Conservation (phyloP, 2,329 filamentous ascomycete species). For the Paraphaeosphaeria minitans region DNA sequence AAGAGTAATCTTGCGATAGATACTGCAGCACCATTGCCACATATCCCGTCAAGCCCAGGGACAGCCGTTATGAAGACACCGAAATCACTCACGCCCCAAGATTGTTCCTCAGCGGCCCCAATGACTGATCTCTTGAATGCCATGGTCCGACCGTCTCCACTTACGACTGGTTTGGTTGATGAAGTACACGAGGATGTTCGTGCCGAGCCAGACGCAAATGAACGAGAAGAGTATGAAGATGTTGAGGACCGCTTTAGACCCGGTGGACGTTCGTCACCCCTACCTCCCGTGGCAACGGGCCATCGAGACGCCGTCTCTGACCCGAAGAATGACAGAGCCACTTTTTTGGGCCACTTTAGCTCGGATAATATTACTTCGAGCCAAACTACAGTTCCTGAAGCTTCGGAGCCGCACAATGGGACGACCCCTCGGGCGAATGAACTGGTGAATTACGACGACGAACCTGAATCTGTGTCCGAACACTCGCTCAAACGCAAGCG, state of each 20-base stretch:
- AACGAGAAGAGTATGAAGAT: not conserved
- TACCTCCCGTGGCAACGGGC: not conserved
- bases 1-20: conserved; percentile 13
- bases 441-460: conserved; percentile 43
- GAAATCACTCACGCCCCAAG: conserved; percentile 14
- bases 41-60: conserved; percentile 30
- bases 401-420: conserved; percentile 20
- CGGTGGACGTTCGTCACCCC: not conserved
- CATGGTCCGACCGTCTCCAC: not conserved
- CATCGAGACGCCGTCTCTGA: not conserved
- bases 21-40: conserved; percentile 18
- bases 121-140: conserved; percentile 12
- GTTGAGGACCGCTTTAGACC: not conserved
- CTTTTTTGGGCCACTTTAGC: conserved; percentile 9
- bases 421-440: conserved; percentile 10
- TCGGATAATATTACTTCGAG: conserved; percentile 45
- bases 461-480: conserved; percentile 50
- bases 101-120: conserved; percentile 27
- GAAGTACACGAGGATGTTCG: not conserved
- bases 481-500: conserved; percentile 52
- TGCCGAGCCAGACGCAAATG: not conserved
- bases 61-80: conserved; percentile 24
- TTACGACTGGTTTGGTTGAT: not conserved
- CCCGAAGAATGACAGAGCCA: not conserved
- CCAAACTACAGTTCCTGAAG: conserved; percentile 51